A percentile compares a stretch with the other conserved stretches of the same genome.
phyloP scores from a whole-genome alignment of 768 basidiomycete genomes.

The Termitomyces sp. region DNA sequence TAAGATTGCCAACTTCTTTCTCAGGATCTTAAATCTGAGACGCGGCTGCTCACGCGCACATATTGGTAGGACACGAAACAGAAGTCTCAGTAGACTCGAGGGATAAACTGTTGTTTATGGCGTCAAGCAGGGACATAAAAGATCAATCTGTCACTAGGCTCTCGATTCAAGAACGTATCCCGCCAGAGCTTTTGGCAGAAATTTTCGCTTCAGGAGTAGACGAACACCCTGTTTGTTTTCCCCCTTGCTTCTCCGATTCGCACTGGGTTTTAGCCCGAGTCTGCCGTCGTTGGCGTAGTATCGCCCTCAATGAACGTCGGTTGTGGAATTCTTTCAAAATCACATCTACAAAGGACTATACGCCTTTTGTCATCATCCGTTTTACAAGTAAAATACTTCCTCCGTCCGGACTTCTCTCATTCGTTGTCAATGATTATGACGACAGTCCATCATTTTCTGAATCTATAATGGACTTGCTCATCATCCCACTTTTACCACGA shows the following conservation, averaged over 20 bases:
- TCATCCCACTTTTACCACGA: neutral
- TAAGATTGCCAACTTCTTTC: neutral
- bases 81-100: neutral
- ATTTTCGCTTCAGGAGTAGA: neutral
- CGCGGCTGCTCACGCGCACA: neutral
- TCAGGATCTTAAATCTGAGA: neutral
- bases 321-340: neutral
- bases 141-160: neutral
- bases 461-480: neutral
- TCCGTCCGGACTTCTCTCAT: neutral
- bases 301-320: neutral
- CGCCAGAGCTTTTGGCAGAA: neutral
- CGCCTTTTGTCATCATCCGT: neutral
- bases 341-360: neutral
- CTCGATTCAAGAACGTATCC: neutral
- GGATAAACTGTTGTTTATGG: neutral
- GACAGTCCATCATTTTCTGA: neutral
- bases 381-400: neutral
- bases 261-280: neutral
- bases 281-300: neutral
- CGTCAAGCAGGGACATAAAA: neutral
- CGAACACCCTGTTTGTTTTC: neutral
- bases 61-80: neutral
- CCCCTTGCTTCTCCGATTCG: neutral
- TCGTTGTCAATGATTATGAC: neutral